Evolutionary conservation across 441 rosid genomes (phyloP).

Genomic region (Omphalea diandra): DNA sequence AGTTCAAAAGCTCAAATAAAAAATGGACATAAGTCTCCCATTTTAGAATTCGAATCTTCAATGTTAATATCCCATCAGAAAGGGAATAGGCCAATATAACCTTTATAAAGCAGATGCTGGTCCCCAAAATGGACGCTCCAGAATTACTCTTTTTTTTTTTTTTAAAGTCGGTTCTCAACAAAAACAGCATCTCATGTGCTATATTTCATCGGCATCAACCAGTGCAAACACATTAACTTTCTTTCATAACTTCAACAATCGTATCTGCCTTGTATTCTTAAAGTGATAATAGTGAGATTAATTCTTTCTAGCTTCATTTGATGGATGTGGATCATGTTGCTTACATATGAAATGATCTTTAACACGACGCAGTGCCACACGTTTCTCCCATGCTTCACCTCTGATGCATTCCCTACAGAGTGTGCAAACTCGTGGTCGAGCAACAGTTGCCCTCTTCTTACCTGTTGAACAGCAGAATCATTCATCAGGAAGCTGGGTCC

Average conservation of each 20-base stretch:
- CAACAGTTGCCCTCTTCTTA: constrained; percentile 75
- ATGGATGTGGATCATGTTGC: constrained; percentile 25
- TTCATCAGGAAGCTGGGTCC: constrained; percentile 7
- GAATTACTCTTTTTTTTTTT: neutral
- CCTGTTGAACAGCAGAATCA: constrained; percentile 47
- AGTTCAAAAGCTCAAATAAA: neutral
- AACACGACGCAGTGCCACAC: constrained; percentile 62
- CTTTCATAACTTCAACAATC: neutral
- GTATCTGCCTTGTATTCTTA: neutral
- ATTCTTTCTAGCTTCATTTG: neutral
- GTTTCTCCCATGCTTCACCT: constrained; percentile 56
- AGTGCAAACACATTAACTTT: neutral
- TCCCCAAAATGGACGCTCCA: neutral
- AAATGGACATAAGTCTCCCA: neutral
- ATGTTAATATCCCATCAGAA: neutral
- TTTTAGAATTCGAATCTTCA: neutral
- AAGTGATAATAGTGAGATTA: neutral
- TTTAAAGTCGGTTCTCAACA: neutral
- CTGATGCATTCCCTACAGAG: constrained; percentile 87
- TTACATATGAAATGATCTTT: constrained; percentile 94
- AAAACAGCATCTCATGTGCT: neutral
- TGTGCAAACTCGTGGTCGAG: constrained; percentile 75
- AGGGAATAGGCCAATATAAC: neutral
- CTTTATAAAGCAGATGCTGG: neutral
- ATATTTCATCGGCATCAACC: neutral